Percentiles rank a stretch among this genome's conserved stretches.
These are phyloP conservation scores for Trifolium subterraneum DNA, from an alignment of 306 rosid genomes.

Conservation along the genomic window DNA sequence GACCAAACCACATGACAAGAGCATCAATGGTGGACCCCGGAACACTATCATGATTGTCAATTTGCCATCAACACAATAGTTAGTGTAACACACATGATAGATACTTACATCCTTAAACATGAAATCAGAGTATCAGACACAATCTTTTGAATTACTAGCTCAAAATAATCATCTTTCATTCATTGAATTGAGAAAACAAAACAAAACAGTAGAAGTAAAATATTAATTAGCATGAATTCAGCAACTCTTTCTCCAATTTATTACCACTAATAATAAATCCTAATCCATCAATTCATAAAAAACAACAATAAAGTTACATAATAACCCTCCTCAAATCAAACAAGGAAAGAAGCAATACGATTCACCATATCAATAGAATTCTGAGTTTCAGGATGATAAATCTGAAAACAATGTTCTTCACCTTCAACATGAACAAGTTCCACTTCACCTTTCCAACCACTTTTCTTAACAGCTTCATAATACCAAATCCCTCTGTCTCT, in stretches of 20 bases:
- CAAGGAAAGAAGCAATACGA: slow-evolving; percentile 57
- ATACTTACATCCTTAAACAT: too few species aligned
- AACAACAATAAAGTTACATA: not conserved
- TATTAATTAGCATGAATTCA: not conserved
- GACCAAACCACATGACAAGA: not conserved
- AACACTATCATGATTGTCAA: not conserved
- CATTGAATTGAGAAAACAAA: not conserved
- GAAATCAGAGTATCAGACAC: not conserved
- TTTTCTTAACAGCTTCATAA: slow-evolving; percentile 46
- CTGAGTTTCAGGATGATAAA: slow-evolving; percentile 37
- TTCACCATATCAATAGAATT: slow-evolving; percentile 43
- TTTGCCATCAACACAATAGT: too few species aligned
- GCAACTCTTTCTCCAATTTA: not conserved
- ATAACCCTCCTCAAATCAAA: slow-evolving; percentile 15
- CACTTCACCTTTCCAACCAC: slow-evolving; percentile 58
- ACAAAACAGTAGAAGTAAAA: not conserved
- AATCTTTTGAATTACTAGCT: not conserved
- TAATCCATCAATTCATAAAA: not conserved
- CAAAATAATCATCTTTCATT: not conserved
- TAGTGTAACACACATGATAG: too few species aligned
- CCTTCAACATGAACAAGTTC: slow-evolving; percentile 48
- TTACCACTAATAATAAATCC: not conserved
- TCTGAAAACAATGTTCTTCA: slow-evolving; percentile 57
- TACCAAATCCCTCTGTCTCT: slow-evolving; percentile 57
- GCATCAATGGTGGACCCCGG: not conserved